These are phyloP conservation scores for Jatropha podagrica DNA, from an alignment of 441 rosid genomes.

Conservation along the genomic window DNA sequence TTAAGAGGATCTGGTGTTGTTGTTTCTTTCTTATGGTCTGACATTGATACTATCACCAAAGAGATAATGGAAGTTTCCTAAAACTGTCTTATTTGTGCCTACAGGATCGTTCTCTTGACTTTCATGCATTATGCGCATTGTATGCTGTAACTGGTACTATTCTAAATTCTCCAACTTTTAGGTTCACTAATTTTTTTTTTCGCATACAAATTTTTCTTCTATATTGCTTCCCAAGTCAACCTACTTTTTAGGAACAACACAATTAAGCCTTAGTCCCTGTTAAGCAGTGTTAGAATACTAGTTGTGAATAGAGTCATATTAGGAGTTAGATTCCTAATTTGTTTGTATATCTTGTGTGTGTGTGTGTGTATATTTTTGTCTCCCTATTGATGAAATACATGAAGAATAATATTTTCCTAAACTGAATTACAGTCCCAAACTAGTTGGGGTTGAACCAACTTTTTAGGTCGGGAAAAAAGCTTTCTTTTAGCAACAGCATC, in stretches of 20 bases:
- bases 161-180: constrained; percentile 13
- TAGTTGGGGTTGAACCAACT: no score
- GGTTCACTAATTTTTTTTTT: not conserved
- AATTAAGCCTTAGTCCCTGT: no score
- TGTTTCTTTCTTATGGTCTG: constrained; percentile 7
- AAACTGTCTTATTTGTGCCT: constrained; percentile 19
- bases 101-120: constrained; percentile 99
- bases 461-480: no score
- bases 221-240: not conserved
- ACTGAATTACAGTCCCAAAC: no score
- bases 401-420: no score
- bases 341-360: no score
- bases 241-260: not conserved
- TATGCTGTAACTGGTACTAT: constrained; percentile 94
- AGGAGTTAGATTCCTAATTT: no score
- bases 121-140: constrained; percentile 74
- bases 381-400: no score
- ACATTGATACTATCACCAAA: constrained; percentile 10
- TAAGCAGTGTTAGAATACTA: no score
- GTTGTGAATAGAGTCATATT: no score
- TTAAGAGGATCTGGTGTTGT: not conserved
- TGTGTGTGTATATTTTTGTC: no score
- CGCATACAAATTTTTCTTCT: not conserved
- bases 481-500: no score
- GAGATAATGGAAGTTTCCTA: constrained; percentile 14